Evolutionary conservation across 1,139 yeast species (phyloP), one percentile per base, ranked within the genome.

Genomic region (Debaryomyces fabryi): DNA sequence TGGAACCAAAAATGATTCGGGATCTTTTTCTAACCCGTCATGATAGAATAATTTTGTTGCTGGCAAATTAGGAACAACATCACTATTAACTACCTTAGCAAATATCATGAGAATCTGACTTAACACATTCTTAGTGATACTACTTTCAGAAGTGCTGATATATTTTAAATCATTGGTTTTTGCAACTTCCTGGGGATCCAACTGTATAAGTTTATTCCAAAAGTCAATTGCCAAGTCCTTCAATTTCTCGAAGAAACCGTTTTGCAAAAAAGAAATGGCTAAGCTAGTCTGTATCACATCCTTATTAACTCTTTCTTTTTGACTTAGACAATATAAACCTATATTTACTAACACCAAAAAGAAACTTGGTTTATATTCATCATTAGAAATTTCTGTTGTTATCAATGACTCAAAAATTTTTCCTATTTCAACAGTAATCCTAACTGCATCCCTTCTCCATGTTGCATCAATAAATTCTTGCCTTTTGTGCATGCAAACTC

Each of bases 231-330:
- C 69, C 34, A 65, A 51, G 6, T 57, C 58, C 42, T 56, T 59
- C 36, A 70, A 59, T 24, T 49, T 57, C 4, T 59, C 55, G 50
- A 70, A 76, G 7, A 82, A 82, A 2, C 76, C 80, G 23, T 63
- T 56, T 54, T 81, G 84, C 49, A 80, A 67, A 49, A 81, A 74
- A 6, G 74, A 57, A 23, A 80, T 68, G 0, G 76, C 75, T 34
- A 81, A 74, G 0, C 82, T 61, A 0, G 85, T 79, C 24, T 69
- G 69, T 3, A 71, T 58, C 1, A 55, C 45, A 15, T 68, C 74
- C 44, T 60, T 67, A 24, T 66, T 67, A 4, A 37, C 35, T 45
- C 74, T 56, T 34, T 68, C 79, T 46, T 63, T 68, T 18, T 62
- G 65, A 9, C 60, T 59, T 33, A 68, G 51, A 7, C 64, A 56